Percentiles rank a stretch among this genome's conserved stretches.
Conservation (phyloP, 306 rosid species). For the Rosa chinensis region DNA sequence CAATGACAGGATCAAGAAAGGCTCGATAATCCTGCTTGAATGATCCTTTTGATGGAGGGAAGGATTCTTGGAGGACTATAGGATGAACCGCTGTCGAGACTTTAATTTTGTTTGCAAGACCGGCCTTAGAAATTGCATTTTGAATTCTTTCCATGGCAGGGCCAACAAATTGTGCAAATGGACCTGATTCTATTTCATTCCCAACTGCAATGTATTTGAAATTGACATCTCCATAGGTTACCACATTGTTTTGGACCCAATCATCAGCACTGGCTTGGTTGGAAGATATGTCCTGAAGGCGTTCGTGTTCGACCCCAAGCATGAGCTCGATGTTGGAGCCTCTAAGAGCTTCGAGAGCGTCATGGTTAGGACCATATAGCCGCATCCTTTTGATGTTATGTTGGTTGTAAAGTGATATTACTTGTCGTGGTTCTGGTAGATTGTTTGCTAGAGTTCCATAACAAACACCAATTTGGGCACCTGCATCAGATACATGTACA, state of each 20-base stretch:
- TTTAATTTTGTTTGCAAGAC: too few relatives aligned
- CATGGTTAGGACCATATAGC: conserved; percentile 28
- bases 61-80: conserved; percentile 8
- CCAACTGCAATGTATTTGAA: not conserved
- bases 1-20: conserved; percentile 14
- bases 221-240: not conserved
- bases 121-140: too few relatives aligned
- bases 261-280: not conserved
- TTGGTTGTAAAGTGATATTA: conserved; percentile 22
- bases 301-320: conserved; percentile 10
- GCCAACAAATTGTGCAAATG: conserved; percentile 17
- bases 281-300: conserved; percentile 20
- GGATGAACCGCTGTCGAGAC: conserved; percentile 14
- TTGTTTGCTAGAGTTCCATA: conserved; percentile 36
- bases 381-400: conserved; percentile 35
- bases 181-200: conserved; percentile 14
- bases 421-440: conserved; percentile 35
- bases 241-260: not conserved
- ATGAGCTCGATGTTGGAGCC: conserved; percentile 41
- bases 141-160: too few relatives aligned
- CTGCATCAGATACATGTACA: not conserved
- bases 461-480: conserved; percentile 47
- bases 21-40: not conserved
- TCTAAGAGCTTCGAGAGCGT: conserved; percentile 32
- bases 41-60: conserved; percentile 22